Evolutionary conservation across 1,139 yeast genomes (phyloP), one percentile per base, ranked within the genome.

Genomic region (Scheffersomyces illinoinensis): DNA sequence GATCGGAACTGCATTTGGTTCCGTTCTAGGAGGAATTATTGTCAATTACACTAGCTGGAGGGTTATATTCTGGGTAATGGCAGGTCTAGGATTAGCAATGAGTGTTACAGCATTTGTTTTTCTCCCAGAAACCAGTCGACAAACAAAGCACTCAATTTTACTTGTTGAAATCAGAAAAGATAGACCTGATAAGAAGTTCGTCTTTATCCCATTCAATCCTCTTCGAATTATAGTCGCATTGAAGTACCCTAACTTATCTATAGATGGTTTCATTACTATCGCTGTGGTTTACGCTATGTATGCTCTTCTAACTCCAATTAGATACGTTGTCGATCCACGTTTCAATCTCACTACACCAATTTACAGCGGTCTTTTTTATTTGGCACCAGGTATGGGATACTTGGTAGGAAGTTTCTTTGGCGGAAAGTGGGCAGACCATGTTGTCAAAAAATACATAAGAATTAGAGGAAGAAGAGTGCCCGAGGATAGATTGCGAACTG

Each of bases 331-430:
- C 56, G 84, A 84, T 64, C 88, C 88, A 3, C 66, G 87, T 58
- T 85, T 84, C 69, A 66, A 78, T 54, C 68, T 85, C 50, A 71
- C 71, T 0, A 65, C 76, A 19, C 87, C 88, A 0, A 65, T 84
- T 1, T 76, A 76, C 58, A 82, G 85, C 49, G 79, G 85, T 0
- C 67, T 85, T 18, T 84, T 85, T 66, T 85, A 85, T 62, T 66
- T 85, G 4, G 81, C 87, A 0, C 87, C 88, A 0, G 88, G 87
- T 0, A 20, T 70, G 21, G 88, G 88, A 0, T 83, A 82, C 60
- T 54, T 84, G 1, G 54, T 68, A 0, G 88, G 88, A 0, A 77
- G 86, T 18, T 71, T 80, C 43, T 60, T 80, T 59, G 88, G 88
- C 4, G 88, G 88, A 0, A 66, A 70, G 54, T 80, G 76, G 72